Conservation (phyloP, 257 asterid species). For the Fraxinus anomala region DNA sequence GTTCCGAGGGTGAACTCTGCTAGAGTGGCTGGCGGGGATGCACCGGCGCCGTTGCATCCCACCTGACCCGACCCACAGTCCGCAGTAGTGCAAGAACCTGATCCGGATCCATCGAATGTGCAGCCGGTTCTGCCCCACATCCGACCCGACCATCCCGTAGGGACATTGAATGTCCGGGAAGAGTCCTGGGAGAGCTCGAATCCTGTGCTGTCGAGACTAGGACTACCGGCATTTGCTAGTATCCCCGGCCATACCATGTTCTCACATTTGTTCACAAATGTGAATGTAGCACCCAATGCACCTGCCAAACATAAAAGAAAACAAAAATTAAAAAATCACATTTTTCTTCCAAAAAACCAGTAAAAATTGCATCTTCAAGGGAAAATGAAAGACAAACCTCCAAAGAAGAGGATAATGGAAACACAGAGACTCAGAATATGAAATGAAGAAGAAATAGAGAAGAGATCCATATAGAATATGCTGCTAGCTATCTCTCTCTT, state of each 20-base stretch:
- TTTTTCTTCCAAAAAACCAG: background rate
- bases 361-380: background rate
- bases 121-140: constrained; percentile 93
- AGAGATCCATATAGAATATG: constrained; percentile 48
- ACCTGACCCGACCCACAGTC: constrained; percentile 83
- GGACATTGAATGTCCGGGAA: constrained; percentile 66
- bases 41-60: constrained; percentile 89
- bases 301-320: constrained; percentile 33
- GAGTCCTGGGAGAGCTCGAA: constrained; percentile 73
- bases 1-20: constrained; percentile 87
- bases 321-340: constrained; percentile 7
- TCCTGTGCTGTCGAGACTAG: constrained; percentile 74
- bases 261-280: constrained; percentile 82
- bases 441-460: constrained; percentile 27
- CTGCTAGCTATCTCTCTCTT: background rate
- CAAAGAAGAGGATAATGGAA: constrained; percentile 43
- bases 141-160: constrained; percentile 95
- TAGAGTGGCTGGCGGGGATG: constrained; percentile 87
- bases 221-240: constrained; percentile 84
- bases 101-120: constrained; percentile 56
- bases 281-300: constrained; percentile 73
- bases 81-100: constrained; percentile 69
- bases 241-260: constrained; percentile 93
- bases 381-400: constrained; percentile 38
- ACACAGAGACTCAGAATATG: constrained; percentile 36